Conservation (phyloP, 2,329 filamentous ascomycete species). For the Dothistroma pini region DNA sequence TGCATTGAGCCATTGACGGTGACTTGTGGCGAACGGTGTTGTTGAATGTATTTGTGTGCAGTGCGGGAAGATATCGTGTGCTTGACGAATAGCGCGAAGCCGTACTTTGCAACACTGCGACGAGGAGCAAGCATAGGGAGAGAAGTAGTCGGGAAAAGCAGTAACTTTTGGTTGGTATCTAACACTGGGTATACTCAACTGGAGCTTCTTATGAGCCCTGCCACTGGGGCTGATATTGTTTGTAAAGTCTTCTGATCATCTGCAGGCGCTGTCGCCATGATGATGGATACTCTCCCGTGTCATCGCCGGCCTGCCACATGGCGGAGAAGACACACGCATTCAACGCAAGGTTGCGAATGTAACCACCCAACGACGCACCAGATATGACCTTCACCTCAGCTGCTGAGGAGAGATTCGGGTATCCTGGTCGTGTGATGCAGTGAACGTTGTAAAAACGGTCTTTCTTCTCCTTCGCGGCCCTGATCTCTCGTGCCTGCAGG, state of each 20-base stretch:
- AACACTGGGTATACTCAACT: constrained; percentile 2
- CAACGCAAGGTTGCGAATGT: constrained; percentile 82
- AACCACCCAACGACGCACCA: constrained; percentile 73
- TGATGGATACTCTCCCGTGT: constrained; percentile 65
- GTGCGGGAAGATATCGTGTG: no score
- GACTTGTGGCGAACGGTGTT: no score
- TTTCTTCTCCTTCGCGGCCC: constrained; percentile 36
- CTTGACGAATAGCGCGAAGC: neutral
- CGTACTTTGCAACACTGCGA: neutral
- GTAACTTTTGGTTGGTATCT: constrained; percentile 8
- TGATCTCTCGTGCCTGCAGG: constrained; percentile 55
- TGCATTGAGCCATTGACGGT: no score
- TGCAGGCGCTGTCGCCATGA: constrained; percentile 85
- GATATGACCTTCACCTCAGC: constrained; percentile 86
- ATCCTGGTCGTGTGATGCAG: constrained; percentile 80
- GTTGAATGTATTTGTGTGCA: no score
- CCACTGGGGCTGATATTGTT: constrained; percentile 44
- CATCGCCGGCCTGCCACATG: constrained; percentile 68
- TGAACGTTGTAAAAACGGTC: constrained; percentile 79
- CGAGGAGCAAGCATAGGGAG: neutral
- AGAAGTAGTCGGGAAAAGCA: neutral
- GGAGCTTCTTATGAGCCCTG: neutral
- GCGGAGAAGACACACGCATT: constrained; percentile 91
- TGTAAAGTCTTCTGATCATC: constrained; percentile 77
- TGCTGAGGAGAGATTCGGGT: constrained; percentile 87